Evolutionary conservation across 2,329 filamentous ascomycete species (phyloP), one percentile per base, ranked within the genome.

Genomic region (Fusarium fujikuroi): DNA sequence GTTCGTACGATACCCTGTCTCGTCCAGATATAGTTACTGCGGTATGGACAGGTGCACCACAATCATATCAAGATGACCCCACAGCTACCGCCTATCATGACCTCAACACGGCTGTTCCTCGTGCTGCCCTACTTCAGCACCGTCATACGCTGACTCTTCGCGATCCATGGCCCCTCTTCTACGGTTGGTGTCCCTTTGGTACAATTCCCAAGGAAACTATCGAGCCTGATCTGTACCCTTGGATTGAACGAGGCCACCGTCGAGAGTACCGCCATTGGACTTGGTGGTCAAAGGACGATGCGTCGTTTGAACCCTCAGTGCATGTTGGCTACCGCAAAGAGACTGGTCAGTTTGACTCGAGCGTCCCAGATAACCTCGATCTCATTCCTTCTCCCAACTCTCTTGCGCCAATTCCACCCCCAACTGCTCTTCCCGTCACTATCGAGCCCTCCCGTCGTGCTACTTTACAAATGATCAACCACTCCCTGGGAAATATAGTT

Each of bases 1-100:
- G 76, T 44, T 70, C 68, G 9, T 78, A 72, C 16, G 76, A 73
- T 37, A 78, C 76, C 23, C 43, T 78, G 8, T 69, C 76, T 36
- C 76, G 75, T 9, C 76, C 76, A n/a, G 76, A 78, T 40, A 76
- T 78, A n/a, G 76, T 78, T 46, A 66, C 72, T n/a, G 70, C 75
- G 7, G 72, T 50, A 40, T 78, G 76, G 76, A 78, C 73, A 36
- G 76, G 76, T 39, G 72, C 72, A 9, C 44, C 73, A 9, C 76
- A 78, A 47, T 78, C 76, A 16, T 78, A 77, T 39, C 76, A 77
- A 25, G 76, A 78, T 43, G 53, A 72, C 39, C 15, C 25, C 14
- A 61, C 58, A 4, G 39, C 52, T 47, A 46, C 53, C 28, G 46
- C 62, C 28, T 77, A 77, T 39, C 49, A 63, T 43, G 59, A 69